Conservation (phyloP, 2,329 filamentous ascomycete species). For the Clonostachys rhizophaga region DNA sequence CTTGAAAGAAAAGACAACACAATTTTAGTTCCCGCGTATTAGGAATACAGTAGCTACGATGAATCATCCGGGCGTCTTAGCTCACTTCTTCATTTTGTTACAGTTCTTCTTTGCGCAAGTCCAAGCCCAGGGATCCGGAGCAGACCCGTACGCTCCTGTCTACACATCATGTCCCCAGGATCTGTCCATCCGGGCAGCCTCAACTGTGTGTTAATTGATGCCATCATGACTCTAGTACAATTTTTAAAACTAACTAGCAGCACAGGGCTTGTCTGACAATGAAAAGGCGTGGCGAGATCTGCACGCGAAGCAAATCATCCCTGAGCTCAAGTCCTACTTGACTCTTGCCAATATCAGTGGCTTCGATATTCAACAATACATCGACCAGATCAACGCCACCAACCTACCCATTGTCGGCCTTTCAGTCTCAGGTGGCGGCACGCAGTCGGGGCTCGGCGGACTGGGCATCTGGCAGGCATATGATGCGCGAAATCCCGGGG, state of each 20-base stretch:
- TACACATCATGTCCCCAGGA: conserved; percentile 3
- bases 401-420: conserved; percentile 13
- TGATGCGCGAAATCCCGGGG: conserved; percentile 12
- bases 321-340: conserved; percentile 11
- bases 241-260: too few species aligned
- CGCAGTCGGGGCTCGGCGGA: conserved; percentile 18
- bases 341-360: conserved; percentile 9
- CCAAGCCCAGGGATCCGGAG: background rate
- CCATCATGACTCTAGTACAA: too few species aligned
- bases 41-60: too few species aligned
- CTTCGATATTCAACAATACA: conserved; percentile 12
- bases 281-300: conserved; percentile 12
- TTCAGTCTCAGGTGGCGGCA: conserved; percentile 16
- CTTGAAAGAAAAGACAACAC: too few species aligned
- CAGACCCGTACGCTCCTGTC: conserved; percentile 5
- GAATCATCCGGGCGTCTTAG: too few species aligned
- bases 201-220: background rate
- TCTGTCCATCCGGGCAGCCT: conserved; percentile 2
- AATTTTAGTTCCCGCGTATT: too few species aligned
- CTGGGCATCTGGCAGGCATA: conserved; percentile 18
- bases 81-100: too few species aligned
- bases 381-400: conserved; percentile 9
- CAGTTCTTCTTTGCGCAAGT: background rate
- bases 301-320: conserved; percentile 11
- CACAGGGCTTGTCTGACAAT: conserved; percentile 12